Conservation (phyloP, 2,329 filamentous ascomycete genomes). For the Venturia oleaginea region DNA sequence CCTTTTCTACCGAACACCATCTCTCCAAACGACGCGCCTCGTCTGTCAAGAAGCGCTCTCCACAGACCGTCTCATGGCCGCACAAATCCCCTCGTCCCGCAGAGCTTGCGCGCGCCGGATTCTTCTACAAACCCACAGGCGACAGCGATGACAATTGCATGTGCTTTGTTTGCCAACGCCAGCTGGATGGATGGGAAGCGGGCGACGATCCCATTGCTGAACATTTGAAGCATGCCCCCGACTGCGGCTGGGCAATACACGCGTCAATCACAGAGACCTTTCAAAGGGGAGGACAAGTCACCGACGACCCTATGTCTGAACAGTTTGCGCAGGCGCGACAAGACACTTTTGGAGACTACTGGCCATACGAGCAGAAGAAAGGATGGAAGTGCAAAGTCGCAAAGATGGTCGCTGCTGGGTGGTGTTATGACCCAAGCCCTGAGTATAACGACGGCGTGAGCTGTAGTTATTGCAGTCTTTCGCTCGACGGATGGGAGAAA, state of each 20-base stretch:
- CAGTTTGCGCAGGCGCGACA: conserved; percentile 68
- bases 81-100: conserved; percentile 58
- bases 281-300: conserved; percentile 52
- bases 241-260: conserved; percentile 79
- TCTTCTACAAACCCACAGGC: conserved; percentile 73
- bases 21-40: conserved; percentile 62
- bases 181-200: conserved; percentile 85
- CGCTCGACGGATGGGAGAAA: conserved; percentile 89
- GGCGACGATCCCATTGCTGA: conserved; percentile 76
- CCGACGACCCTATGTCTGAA: conserved; percentile 65
- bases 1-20: conserved; percentile 61
- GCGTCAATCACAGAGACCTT: conserved; percentile 46
- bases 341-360: conserved; percentile 72
- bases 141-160: conserved; percentile 76
- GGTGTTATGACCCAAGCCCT: conserved; percentile 80
- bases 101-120: conserved; percentile 81
- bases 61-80: conserved; percentile 59
- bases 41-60: conserved; percentile 50
- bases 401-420: conserved; percentile 85
- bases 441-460: conserved; percentile 84
- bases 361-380: conserved; percentile 83
- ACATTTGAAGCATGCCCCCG: conserved; percentile 71
- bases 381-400: conserved; percentile 85
- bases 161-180: conserved; percentile 79
- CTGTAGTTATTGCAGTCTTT: conserved; percentile 83